A percentile compares a stretch with the other conserved stretches of the same genome.
These are phyloP conservation scores for Iberis pinnata DNA, from an alignment of 345 rosid species.

Conservation along the genomic window DNA sequence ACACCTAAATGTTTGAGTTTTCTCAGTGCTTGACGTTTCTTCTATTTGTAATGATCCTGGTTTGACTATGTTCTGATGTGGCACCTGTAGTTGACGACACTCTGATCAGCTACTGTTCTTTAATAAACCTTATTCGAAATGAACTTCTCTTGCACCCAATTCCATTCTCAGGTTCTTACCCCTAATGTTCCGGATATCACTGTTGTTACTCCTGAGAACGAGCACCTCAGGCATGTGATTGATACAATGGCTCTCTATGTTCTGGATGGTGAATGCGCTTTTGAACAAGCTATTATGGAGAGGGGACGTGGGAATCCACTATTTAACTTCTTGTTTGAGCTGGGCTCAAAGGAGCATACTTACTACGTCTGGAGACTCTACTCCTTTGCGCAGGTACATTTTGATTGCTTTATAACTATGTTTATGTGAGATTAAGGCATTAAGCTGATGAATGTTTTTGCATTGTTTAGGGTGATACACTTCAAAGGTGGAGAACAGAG, in stretches of 20 bases:
- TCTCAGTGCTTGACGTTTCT: background rate
- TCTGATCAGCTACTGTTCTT: background rate
- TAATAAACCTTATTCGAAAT: background rate
- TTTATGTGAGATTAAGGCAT: background rate
- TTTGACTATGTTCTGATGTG: constrained; percentile 3
- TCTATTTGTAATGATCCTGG: constrained; percentile 11
- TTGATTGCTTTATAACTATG: background rate
- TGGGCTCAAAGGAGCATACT: constrained; percentile 92
- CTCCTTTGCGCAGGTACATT: constrained; percentile 88
- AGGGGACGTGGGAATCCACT: constrained; percentile 97
- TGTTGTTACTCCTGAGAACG: constrained; percentile 77
- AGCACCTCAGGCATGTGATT: constrained; percentile 79
- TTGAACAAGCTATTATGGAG: constrained; percentile 99
- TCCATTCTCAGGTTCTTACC: constrained; percentile 66
- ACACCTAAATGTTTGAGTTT: background rate
- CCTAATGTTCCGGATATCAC: constrained; percentile 97
- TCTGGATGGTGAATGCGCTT: constrained; percentile 95
- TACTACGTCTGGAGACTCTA: constrained; percentile 97
- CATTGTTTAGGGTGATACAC: constrained; percentile 79
- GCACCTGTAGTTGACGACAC: background rate
- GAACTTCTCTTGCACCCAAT: constrained; percentile 10
- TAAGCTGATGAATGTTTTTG: constrained; percentile 11
- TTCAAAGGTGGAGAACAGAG: constrained; percentile 96
- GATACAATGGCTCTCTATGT: constrained; percentile 97
- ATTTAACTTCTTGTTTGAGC: constrained; percentile 87